Evolutionary conservation across 495 filamentous ascomycete genomes (phyloP).

Genomic region (Thozetella sp.): DNA sequence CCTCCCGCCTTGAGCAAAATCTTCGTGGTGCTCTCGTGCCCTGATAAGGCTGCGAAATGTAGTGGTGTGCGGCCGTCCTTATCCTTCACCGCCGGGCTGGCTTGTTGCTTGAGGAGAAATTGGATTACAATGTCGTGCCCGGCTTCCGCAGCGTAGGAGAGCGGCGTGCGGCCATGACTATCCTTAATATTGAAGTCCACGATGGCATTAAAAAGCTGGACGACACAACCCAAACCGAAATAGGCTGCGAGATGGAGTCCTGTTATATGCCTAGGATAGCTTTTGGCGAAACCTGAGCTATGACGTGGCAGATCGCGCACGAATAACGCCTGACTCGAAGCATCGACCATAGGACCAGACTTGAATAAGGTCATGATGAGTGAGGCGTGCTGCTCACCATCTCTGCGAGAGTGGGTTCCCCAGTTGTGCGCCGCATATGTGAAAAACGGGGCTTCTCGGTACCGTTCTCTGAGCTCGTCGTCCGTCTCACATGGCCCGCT

Average conservation of each 20-base stretch:
- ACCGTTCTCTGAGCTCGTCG: neutral
- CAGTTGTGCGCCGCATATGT: neutral
- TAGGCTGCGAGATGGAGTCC: neutral
- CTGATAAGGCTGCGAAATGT: too few relatives aligned
- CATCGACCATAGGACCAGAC: neutral
- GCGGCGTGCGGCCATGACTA: neutral
- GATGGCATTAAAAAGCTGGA: neutral
- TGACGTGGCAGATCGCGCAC: neutral
- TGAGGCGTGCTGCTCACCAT: too few relatives aligned
- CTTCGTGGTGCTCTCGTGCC: too few relatives aligned
- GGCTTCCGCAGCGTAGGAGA: neutral
- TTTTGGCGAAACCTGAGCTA: neutral
- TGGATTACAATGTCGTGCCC: neutral
- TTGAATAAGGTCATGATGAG: neutral
- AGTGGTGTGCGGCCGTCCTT: too few relatives aligned
- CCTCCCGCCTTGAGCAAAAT: too few relatives aligned
- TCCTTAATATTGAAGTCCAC: neutral
- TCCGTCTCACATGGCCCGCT: neutral
- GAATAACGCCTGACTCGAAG: neutral
- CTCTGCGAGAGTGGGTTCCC: neutral
- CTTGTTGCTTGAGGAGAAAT: neutral
- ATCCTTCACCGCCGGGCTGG: too few relatives aligned
- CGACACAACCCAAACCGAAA: neutral
- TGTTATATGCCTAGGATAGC: neutral
- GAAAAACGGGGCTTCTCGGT: neutral